Evolutionary conservation across 352 stramenopile genomes (phyloP), one percentile per base, ranked within the genome.

Genomic region (Phytophthora capsici): DNA sequence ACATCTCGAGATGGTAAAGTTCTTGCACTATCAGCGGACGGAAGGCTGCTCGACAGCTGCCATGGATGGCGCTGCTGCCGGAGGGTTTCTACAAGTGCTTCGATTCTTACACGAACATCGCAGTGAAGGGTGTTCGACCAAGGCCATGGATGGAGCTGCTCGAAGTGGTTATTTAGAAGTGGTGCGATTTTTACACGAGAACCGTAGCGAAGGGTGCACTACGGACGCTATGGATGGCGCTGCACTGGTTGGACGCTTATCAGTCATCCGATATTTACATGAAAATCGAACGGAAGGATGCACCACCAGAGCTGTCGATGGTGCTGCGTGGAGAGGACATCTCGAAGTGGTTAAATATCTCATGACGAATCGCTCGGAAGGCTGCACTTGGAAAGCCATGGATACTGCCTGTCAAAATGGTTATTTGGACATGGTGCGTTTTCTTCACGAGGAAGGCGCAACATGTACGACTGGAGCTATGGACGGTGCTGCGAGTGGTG

Each of bases 191-290:
- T 49, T 82, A 37, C 73, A 78, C 38, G 16, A 37, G 2, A 19
- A 74, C 17, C 63, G 73, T 8, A 48, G 12, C 12, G 73, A 82
- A 71, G 73, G 69, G 3, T 78, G 73, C 40, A 77, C 66, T 1
- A 71, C 56, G 2, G 50, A 71, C 41, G 73, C 71, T 3, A 79
- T 86, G 40, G 71, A 84, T 48, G 64, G 66, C 3, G 75, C 75
- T 14, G 78, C 78, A 10, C 48, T 75, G 12, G 49, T 72, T 28
- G 78, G 75, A 6, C 28, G 66, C 5, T 37, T 83, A 20, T 19
- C 57, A 0, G 54, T 84, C 51, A 65, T 86, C 22, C 48, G 45
- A 17, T 77, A 71, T 40, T 56, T 87, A 9, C 72, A 82, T 26
- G 22, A 66, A 13, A 50, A 70, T 10, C 62, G 75, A 53, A 46